Evolutionary conservation across 768 basidiomycete species (phyloP), one percentile per base, ranked within the genome.

Genomic region (Mycena belliarum): DNA sequence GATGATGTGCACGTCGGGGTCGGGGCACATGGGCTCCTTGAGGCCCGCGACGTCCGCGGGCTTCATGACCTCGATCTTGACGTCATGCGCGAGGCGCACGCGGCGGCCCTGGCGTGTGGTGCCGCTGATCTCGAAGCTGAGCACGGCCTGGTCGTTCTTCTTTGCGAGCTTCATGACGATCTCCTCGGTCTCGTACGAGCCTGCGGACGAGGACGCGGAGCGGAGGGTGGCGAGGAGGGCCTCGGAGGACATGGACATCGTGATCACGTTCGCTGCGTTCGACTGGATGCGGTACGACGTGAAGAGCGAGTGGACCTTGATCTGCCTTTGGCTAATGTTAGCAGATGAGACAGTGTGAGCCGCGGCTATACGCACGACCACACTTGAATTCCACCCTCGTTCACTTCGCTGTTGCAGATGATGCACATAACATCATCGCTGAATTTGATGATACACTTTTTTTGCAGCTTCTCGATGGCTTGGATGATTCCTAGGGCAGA

Each of bases 101-200:
- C 71, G 77, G 57, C 85, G 77, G 6, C 89, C 89, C 26, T 82
- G 76, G n/a, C 84, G 75, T 10, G 85, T 87, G 49, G 82, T 72
- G 0, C 84, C 86, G 42, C 75, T 78, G 57, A 94, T 90, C 63
- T 90, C 89, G 58, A 94, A 89, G 45, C 81, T 85, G 11, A 94
- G 78, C 32, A 91, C 82, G 1, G 91, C 89, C 37, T 85, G 84
- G 46, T 89, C 85, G 61, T 87, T 85, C 73, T 92, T 92, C 77
- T 95, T 95, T 12, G 92, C 89, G 3, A 95, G 79, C 72, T 89
- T 93, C 80, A 94, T 84, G 49, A 89, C 79, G 32, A 91, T 81
- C 38, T 91, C 86, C 24, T 85, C 85, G 6, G 78, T 75, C 35
- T 85, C 83, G 49, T 79, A 81, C 0, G 81, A 69, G 0, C 7